Evolutionary conservation across 345 rosid genomes (phyloP).

Genomic region (Hibiscus tridactylites): DNA sequence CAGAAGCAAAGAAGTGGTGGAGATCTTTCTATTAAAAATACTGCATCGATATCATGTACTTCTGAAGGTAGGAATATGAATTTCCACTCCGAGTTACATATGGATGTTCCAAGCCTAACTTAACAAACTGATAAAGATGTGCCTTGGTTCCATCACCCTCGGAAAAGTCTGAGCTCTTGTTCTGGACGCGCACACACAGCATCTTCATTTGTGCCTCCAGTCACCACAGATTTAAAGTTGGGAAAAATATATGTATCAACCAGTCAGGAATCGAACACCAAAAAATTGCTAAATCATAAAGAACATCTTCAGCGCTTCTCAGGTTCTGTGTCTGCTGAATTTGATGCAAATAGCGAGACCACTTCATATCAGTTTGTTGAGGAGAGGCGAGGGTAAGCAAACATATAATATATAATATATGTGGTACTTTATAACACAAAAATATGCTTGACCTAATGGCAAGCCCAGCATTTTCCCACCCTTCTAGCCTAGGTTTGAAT

Average conservation of each 20-base stretch:
- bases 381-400: no score
- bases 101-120: slow-evolving; percentile 13
- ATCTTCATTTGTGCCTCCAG: slow-evolving; percentile 20
- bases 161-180: slow-evolving; percentile 13
- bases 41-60: slow-evolving; percentile 1
- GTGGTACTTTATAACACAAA: no score
- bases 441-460: no score
- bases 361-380: slow-evolving; percentile 14
- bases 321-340: slow-evolving; percentile 17
- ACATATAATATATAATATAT: no score
- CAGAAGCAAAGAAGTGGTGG: slow-evolving; percentile 12
- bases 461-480: no score
- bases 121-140: slow-evolving; percentile 16
- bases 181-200: slow-evolving; percentile 15
- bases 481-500: no score
- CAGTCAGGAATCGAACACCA: slow-evolving; percentile 24
- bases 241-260: slow-evolving; percentile 40
- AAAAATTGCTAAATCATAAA: slow-evolving; percentile 18
- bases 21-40: slow-evolving; percentile 7
- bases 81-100: slow-evolving; percentile 18
- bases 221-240: slow-evolving; percentile 53
- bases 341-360: slow-evolving; percentile 21
- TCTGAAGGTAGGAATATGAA: slow-evolving; percentile 16
- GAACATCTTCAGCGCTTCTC: slow-evolving; percentile 16
- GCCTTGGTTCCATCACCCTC: slow-evolving; percentile 6